phyloP scores from a whole-genome alignment of 352 stramenopile genomes.

The Peronospora belbahrii region DNA sequence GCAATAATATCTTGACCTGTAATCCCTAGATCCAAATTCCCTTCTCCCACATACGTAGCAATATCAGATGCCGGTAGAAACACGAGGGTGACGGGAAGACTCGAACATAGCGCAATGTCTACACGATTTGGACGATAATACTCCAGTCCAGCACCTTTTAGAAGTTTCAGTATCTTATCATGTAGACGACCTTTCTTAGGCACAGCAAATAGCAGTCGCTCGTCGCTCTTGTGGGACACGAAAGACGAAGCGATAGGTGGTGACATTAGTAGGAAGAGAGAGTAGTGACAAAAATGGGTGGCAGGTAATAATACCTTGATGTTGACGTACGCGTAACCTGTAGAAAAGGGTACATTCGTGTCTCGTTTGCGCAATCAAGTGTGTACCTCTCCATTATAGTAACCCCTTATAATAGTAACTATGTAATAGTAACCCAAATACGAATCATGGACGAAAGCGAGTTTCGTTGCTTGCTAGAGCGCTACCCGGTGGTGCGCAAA shows the following conservation, averaged over 20 bases:
- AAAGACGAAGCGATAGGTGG: neutral
- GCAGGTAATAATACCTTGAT: constrained; percentile 1
- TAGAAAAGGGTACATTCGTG: too few relatives aligned
- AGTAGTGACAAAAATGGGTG: constrained; percentile 13
- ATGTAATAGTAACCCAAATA: too few relatives aligned
- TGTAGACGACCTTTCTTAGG: constrained; percentile 97
- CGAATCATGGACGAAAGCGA: constrained; percentile 56
- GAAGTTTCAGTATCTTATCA: constrained; percentile 92
- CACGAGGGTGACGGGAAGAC: constrained; percentile 93
- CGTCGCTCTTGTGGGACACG: too few relatives aligned
- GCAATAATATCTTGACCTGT: constrained; percentile 93
- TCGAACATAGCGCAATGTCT: constrained; percentile 91
- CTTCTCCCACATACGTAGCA: constrained; percentile 95
- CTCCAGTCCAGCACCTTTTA: constrained; percentile 93
- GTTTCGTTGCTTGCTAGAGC: constrained; percentile 59
- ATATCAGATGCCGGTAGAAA: constrained; percentile 97
- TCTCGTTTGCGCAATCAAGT: constrained; percentile 5
- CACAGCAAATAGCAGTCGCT: constrained; percentile 89
- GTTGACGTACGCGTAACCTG: constrained; percentile 3
- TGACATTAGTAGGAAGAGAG: too few relatives aligned
- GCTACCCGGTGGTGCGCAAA: constrained; percentile 73
- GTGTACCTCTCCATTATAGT: too few relatives aligned
- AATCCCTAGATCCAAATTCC: constrained; percentile 98
- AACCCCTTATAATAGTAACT: neutral
- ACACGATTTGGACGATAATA: constrained; percentile 89